Base-by-base conservation (phyloP, 306 rosid species). In the Coriaria nepalensis region DNA sequence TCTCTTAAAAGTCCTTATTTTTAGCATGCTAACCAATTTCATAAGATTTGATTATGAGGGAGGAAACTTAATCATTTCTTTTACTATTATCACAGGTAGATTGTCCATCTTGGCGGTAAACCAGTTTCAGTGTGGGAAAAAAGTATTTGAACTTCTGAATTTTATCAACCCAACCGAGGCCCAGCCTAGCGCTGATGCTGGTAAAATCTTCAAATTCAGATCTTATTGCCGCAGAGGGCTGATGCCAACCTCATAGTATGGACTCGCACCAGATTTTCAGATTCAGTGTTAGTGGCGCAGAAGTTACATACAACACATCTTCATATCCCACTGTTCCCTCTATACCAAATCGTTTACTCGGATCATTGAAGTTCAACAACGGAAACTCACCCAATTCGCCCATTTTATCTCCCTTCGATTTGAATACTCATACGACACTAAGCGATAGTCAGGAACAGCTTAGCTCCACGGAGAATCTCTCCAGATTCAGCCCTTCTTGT, bases 311-410 rank as follows among this genome's bases (percentile, higher is more conserved):
- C 71, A 20, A 20, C 29, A 60, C 76, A 59, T 35, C 82, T 44
- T 69, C 86, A 45, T 68, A 67, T 68, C 68, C 81, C 45, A 15
- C 79, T 6, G 56, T 72, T 68, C 78, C 90, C 49, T 72, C 93
- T 0, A 35, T 71, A 9, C 82, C 78, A 2, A 67, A 46, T 56
- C 69, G 67, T 51, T 63, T 76, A 7, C 70, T 84, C 47, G 84
- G 86, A 37, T 55, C 93, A 20, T 63, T 79, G 73, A 79, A 74
- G 41, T 70, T 70, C 57, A 85, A 74, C 37, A 8, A 47, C 2
- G 77, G 87, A 45, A 82, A 77, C 68, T 92, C 93, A 4, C 87
- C 94, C 1, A 68, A 71, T 34, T 73, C 87, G 2, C 81, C 80
- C 33, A 60, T 90, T 55, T 74, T 68, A 4, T 43, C 80, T 46